Percentiles rank a stretch among this genome's conserved stretches.
phyloP scores from a whole-genome alignment of 2,329 filamentous ascomycete genomes.

The Aureobasidium sp. region DNA sequence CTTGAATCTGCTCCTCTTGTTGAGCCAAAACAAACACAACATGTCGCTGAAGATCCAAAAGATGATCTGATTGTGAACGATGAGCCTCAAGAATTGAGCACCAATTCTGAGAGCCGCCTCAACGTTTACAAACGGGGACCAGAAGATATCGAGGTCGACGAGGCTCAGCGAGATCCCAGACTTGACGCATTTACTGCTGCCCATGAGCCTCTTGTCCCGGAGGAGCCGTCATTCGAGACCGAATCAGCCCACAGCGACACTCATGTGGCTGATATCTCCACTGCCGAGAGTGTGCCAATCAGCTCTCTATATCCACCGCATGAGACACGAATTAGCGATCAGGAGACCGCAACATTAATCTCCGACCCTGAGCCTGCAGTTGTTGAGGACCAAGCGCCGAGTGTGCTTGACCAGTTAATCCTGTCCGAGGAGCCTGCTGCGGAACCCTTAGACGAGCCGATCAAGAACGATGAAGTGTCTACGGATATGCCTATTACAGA shows the following conservation, averaged over 20 bases:
- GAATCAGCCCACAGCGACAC: background rate
- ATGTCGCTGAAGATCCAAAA: background rate
- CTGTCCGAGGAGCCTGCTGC: background rate
- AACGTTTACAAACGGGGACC: too few species aligned
- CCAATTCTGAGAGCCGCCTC: too few species aligned
- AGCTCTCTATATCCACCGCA: background rate
- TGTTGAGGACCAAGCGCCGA: background rate
- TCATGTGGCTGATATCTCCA: background rate
- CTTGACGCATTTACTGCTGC: too few species aligned
- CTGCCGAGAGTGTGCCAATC: background rate
- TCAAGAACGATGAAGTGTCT: background rate
- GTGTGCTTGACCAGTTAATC: background rate
- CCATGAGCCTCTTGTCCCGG: too few species aligned
- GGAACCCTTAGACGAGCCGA: background rate
- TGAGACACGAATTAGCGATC: background rate
- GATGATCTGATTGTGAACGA: too few species aligned
- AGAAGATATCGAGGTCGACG: too few species aligned
- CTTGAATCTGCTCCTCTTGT: background rate
- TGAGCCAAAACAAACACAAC: background rate
- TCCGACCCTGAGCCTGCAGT: slow-evolving; percentile 10
- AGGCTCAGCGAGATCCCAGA: too few species aligned
- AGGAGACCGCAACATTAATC: background rate
- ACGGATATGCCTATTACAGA: background rate
- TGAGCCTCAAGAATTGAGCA: too few species aligned
- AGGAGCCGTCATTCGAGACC: too few species aligned